Base-by-base conservation (phyloP, 1,139 yeast species). In the Taphrina populina region DNA sequence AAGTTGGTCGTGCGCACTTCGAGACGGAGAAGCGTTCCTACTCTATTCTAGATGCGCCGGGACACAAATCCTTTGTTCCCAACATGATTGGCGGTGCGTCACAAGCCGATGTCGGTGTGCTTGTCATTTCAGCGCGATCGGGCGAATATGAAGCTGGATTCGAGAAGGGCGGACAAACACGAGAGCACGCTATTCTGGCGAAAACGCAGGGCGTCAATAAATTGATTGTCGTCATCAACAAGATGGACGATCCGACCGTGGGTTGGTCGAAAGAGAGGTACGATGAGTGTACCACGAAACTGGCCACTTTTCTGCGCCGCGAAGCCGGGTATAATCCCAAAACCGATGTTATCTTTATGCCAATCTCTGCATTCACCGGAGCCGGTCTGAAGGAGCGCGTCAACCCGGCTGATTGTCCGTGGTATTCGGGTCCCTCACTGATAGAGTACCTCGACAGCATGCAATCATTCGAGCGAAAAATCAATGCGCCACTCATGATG, bases 31-130 rank as follows among this genome's bases (percentile, higher is more conserved):
- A 87, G 76, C 85, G 98, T 75, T 84, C 97, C 73, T 92, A 92
- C 76, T 90, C 98, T 46, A 88, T 92, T 65, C 80, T 92, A 71
- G 99, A 92, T 73, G 99, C 99, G 6, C 99, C 99, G 62, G 99
- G 99, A 49, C 99, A 92, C 76, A 92, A 92, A 75, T 85, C 92
- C 87, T 92, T 92, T 70, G 96, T 92, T 62, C 88, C 96, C 57
- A 95, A 90, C 72, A 92, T 92, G 98, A 94, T 94, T 77, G 97
- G 97, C 66, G 98, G 98, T 72, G 98, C 98, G 10, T 88, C 98
- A 39, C 99, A 92, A 76, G 98, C 97, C 53, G 98, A 92, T 73
- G 92, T 92, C 62, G 98, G 97, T 73, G 82, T 92, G 64, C 80
- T 92, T 70, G 97, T 92, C 59, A 92, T 92, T 66, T 87, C 95